These are phyloP conservation scores for Grosmannia clavigera DNA, from an alignment of 2,329 filamentous ascomycete species.

Conservation along the genomic window DNA sequence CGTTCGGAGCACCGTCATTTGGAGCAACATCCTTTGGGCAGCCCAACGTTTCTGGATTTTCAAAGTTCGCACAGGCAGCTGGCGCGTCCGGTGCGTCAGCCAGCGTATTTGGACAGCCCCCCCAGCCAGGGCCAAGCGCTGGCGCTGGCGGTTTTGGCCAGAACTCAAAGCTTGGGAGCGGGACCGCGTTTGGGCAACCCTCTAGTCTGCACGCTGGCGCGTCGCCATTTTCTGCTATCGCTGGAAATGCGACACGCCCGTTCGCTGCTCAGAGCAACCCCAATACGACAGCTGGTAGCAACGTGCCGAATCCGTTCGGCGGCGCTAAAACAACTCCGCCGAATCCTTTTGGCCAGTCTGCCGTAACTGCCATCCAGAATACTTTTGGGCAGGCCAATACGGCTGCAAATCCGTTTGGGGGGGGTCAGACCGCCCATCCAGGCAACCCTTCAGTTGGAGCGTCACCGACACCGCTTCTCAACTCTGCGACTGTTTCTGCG, in stretches of 20 bases:
- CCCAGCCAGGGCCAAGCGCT: slow-evolving; percentile 3
- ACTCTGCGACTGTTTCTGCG: not conserved
- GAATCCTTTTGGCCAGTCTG: slow-evolving; percentile 23
- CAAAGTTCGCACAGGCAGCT: slow-evolving; percentile 18
- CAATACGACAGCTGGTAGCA: not conserved
- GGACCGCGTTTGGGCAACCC: slow-evolving; percentile 16
- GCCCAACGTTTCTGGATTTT: slow-evolving; percentile 11
- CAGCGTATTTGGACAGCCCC: slow-evolving; percentile 15
- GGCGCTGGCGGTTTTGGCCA: slow-evolving; percentile 17
- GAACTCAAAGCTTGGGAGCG: slow-evolving; percentile 17
- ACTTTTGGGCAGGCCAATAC: slow-evolving; percentile 10
- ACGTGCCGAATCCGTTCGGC: slow-evolving; percentile 5
- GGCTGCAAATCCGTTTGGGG: slow-evolving; percentile 2
- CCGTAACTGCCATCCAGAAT: not conserved
- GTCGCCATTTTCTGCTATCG: slow-evolving; percentile 14
- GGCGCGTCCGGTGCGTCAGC: slow-evolving; percentile 1
- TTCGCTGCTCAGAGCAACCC: not conserved
- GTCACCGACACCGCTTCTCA: not conserved
- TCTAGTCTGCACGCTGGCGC: slow-evolving; percentile 20
- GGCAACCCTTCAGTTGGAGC: not conserved
- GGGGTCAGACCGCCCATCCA: not conserved
- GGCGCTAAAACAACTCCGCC: slow-evolving; percentile 12
- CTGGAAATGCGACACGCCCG: not conserved
- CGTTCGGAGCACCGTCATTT: slow-evolving; percentile 12
- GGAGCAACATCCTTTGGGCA: slow-evolving; percentile 19